Percentiles rank a stretch among this genome's conserved stretches.
Conservation (phyloP, 305 asterid species). For the Fraxinus ornus region DNA sequence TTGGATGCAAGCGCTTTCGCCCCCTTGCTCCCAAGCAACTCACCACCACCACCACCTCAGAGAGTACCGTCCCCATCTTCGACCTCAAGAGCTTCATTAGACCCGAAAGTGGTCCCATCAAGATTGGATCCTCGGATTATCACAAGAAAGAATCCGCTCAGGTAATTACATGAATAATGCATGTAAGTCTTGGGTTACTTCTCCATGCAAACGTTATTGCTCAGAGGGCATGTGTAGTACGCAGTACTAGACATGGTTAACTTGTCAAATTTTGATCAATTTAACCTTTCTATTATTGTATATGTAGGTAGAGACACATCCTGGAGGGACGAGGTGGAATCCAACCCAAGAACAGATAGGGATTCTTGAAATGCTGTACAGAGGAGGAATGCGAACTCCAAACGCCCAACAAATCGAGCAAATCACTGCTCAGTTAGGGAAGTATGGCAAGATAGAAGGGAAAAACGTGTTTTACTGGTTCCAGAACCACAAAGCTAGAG, state of each 20-base stretch:
- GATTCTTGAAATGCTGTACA: slow-evolving; percentile 80
- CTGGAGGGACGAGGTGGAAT: slow-evolving; percentile 92
- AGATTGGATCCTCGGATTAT: slow-evolving; percentile 46
- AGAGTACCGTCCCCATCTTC: slow-evolving; percentile 24
- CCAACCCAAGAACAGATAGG: slow-evolving; percentile 93
- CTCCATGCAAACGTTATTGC: background rate
- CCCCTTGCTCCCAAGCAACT: slow-evolving; percentile 70
- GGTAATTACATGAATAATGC: slow-evolving; percentile 31
- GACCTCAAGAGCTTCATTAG: slow-evolving; percentile 84
- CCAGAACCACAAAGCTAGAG: slow-evolving; percentile 95
- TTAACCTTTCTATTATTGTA: background rate
- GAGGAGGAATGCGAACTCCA: slow-evolving; percentile 86
- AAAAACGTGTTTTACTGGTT: slow-evolving; percentile 98
- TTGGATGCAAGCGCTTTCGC: slow-evolving; percentile 81
- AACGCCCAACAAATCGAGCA: slow-evolving; percentile 85
- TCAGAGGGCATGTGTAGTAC: background rate
- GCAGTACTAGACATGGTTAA: background rate
- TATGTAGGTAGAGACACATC: slow-evolving; percentile 52
- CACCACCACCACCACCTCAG: background rate
- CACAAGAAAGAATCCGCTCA: slow-evolving; percentile 52
- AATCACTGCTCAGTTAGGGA: slow-evolving; percentile 63
- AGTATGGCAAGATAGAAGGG: slow-evolving; percentile 83
- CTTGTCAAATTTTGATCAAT: background rate
- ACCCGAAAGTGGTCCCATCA: slow-evolving; percentile 60
- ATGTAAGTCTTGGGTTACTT: background rate